Evolutionary conservation across 2,329 filamentous ascomycete genomes (phyloP), one percentile per base, ranked within the genome.

Genomic region (Nectriaceae sp.): DNA sequence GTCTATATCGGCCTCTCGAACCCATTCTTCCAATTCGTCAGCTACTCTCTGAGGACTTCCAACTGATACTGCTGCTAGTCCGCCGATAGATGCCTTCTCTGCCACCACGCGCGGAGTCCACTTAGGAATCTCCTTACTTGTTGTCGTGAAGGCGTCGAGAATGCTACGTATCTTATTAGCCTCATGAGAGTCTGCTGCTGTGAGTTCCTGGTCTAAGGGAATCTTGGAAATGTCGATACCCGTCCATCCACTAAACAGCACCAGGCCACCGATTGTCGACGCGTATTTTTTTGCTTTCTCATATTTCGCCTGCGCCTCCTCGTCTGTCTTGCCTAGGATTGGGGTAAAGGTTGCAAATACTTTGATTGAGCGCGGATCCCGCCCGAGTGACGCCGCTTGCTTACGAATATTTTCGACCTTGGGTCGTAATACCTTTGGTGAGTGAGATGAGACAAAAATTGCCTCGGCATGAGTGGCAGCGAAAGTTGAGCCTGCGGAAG

Each of bases 181-280:
- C 52, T 83, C 80, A 3, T 70, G 68, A 0, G 79, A 80, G 52
- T 84, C 78, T 3, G 73, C 76, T 0, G 74, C 74, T 1, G 74
- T 78, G 50, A 86, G 71, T 15, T 80, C 78, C 53, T 84, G 74
- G 51, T 85, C 82, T 0, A 84, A 60, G 0, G 80, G 78, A 36
- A 84, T 74, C 56, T 73, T 73, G 3, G 76, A 80, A 15, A 84
- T 70, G 56, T 85, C 81, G 48, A 85, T 82, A 0, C 82, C 82
- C 0, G 80, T 82, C 77, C 78, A 83, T 2, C 79, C 79, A 33
- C 74, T 76, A 52, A 82, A 78, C 1, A 83, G 67, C 0, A 80
- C 80, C 2, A 84, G 65, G 0, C 78, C 80, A 0, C 79, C 80
- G 15, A 80, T 66, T 0, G 75, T 73, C 0, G 74, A 78, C 1